These are phyloP conservation scores for Hortiboletus flavorubellus DNA, from an alignment of 768 basidiomycete species.

Conservation along the genomic window DNA sequence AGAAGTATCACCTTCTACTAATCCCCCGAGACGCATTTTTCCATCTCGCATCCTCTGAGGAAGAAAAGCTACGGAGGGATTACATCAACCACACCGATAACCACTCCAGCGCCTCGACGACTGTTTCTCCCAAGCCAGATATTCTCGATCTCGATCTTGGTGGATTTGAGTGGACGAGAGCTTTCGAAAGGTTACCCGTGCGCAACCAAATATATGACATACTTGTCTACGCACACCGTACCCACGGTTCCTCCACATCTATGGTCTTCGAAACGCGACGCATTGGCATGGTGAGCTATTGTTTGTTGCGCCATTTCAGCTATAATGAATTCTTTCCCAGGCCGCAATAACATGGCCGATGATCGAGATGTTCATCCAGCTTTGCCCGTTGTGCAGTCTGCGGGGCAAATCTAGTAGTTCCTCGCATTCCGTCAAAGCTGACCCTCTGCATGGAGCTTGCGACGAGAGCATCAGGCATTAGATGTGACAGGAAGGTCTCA, in stretches of 20 bases:
- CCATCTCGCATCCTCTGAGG: constrained; percentile 45
- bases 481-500: not conserved
- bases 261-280: constrained; percentile 57
- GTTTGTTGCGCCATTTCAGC: not conserved
- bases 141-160: constrained; percentile 18
- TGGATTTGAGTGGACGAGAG: constrained; percentile 34
- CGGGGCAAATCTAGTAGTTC: constrained; percentile 35
- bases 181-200: constrained; percentile 63
- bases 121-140: constrained; percentile 20
- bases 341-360: constrained; percentile 71
- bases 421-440: constrained; percentile 20
- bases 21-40: constrained; percentile 60
- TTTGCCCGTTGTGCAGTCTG: constrained; percentile 55
- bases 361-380: constrained; percentile 60
- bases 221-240: constrained; percentile 61
- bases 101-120: not conserved
- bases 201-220: constrained; percentile 67
- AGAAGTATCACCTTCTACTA: constrained; percentile 53
- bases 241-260: constrained; percentile 49
- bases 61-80: constrained; percentile 47
- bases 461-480: constrained; percentile 24
- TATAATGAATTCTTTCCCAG: constrained; percentile 33
- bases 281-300: constrained; percentile 54
- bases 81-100: constrained; percentile 41
- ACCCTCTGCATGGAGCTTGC: constrained; percentile 12